A percentile compares a stretch with the other conserved stretches of the same genome.
phyloP scores from a whole-genome alignment of 371 early-diverging fungal genomes.

The Apophysomyces sp. region DNA sequence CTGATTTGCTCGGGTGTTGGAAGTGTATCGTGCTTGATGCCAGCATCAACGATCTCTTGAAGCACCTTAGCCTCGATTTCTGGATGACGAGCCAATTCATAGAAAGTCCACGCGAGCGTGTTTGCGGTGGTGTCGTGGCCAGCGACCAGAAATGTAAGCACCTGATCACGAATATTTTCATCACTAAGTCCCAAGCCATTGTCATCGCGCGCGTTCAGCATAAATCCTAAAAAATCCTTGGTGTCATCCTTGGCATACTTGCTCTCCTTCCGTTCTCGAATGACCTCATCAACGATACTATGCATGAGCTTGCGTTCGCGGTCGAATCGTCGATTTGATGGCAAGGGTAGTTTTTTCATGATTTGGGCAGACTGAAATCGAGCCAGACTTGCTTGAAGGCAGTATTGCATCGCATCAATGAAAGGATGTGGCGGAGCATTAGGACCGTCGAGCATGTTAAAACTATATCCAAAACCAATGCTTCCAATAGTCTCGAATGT shows the following conservation, averaged over 20 bases:
- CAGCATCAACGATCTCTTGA: slow-evolving; percentile 38
- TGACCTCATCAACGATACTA: slow-evolving; percentile 22
- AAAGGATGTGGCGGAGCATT: slow-evolving; percentile 32
- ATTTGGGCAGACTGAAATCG: slow-evolving; percentile 21
- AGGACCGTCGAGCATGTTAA: slow-evolving; percentile 29
- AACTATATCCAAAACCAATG: slow-evolving; percentile 44
- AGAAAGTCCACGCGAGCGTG: slow-evolving; percentile 37
- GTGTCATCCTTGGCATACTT: slow-evolving; percentile 1
- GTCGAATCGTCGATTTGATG: slow-evolving; percentile 11
- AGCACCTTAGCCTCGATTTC: slow-evolving; percentile 24
- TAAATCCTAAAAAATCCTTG: slow-evolving; percentile 43
- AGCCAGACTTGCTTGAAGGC: slow-evolving; percentile 18
- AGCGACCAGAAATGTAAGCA: slow-evolving; percentile 36
- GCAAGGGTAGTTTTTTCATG: slow-evolving; percentile 28
- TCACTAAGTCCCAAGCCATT: slow-evolving; percentile 24
- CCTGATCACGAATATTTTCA: slow-evolving; percentile 41
- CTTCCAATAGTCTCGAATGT: slow-evolving; percentile 34
- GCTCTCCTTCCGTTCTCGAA: slow-evolving; percentile 7
- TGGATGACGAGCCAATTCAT: slow-evolving; percentile 27
- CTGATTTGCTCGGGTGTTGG: slow-evolving; percentile 26
- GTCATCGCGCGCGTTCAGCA: slow-evolving; percentile 36
- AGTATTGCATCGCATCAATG: slow-evolving; percentile 37
- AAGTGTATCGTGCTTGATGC: slow-evolving; percentile 17
- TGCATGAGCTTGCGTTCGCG: slow-evolving; percentile 19
- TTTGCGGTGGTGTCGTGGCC: slow-evolving; percentile 47